Conservation (phyloP, 139 green algal species). For the Nannochloris sp. region DNA sequence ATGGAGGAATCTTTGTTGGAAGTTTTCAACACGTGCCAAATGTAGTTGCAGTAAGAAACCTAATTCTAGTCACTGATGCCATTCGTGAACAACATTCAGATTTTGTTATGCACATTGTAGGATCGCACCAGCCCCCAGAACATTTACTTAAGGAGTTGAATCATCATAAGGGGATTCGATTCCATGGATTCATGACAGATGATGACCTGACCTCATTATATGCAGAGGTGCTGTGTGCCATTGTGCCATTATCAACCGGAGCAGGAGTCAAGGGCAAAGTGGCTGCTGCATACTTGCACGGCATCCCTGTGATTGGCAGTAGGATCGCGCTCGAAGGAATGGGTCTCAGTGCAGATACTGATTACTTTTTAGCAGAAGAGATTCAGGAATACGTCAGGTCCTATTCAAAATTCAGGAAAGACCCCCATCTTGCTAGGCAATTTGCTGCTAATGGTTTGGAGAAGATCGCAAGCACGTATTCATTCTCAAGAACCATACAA, state of each 20-base stretch:
- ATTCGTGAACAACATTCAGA: not conserved
- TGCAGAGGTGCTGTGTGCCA: not conserved
- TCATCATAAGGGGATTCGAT: not conserved
- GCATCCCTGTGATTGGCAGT: not conserved
- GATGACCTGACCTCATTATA: constrained; percentile 11
- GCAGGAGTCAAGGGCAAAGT: constrained; percentile 30
- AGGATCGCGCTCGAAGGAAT: not conserved
- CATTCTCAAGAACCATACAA: too few relatives aligned
- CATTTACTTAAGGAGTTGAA: not conserved
- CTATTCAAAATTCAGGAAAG: not conserved
- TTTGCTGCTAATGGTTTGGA: not conserved
- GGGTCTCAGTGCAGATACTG: not conserved
- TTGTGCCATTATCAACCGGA: constrained; percentile 15
- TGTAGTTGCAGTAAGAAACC: not conserved
- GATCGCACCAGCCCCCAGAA: not conserved
- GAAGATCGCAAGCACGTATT: not conserved
- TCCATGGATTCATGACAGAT: not conserved
- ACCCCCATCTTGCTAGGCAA: not conserved
- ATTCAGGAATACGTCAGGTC: not conserved
- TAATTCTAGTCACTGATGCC: not conserved
- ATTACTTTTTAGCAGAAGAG: not conserved
- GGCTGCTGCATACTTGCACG: not conserved
- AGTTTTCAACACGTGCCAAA: not conserved
- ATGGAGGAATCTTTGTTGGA: not conserved
- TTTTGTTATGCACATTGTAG: not conserved